Evolutionary conservation across 2,329 filamentous ascomycete species (phyloP).

Genomic region (Stemphylium beticola): DNA sequence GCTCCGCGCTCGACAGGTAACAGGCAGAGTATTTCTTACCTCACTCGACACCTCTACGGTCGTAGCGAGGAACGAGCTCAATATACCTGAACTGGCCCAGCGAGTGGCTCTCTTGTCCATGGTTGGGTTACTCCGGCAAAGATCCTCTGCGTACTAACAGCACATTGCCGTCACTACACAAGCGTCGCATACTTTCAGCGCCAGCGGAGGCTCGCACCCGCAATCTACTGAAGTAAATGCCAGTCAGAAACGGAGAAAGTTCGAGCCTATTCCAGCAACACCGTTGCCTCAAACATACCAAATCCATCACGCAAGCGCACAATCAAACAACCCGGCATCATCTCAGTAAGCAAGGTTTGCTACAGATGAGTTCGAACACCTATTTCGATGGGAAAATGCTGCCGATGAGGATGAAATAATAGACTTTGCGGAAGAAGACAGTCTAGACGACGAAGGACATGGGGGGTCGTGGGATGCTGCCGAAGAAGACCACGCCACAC

Average conservation of each 20-base stretch:
- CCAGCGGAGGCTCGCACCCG: background rate
- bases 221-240: background rate
- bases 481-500: background rate
- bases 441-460: constrained; percentile 14
- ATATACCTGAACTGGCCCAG: constrained; percentile 63
- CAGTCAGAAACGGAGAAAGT: constrained; percentile 12
- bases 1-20: constrained; percentile 68
- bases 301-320: background rate
- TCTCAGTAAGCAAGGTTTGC: background rate
- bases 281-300: background rate
- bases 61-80: constrained; percentile 56
- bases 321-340: background rate
- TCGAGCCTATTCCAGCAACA: constrained; percentile 1
- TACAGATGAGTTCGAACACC: constrained; percentile 34
- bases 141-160: constrained; percentile 14
- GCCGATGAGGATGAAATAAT: constrained; percentile 7
- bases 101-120: constrained; percentile 64
- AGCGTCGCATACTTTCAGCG: background rate
- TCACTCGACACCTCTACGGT: constrained; percentile 58
- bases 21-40: constrained; percentile 69
- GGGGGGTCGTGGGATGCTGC: constrained; percentile 15
- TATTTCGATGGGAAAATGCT: constrained; percentile 28
- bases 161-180: background rate
- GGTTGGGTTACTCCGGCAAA: constrained; percentile 61
- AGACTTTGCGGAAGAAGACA: constrained; percentile 10